phyloP scores from a whole-genome alignment of 164 flowering plant genomes.

The Buxus sempervirens region DNA sequence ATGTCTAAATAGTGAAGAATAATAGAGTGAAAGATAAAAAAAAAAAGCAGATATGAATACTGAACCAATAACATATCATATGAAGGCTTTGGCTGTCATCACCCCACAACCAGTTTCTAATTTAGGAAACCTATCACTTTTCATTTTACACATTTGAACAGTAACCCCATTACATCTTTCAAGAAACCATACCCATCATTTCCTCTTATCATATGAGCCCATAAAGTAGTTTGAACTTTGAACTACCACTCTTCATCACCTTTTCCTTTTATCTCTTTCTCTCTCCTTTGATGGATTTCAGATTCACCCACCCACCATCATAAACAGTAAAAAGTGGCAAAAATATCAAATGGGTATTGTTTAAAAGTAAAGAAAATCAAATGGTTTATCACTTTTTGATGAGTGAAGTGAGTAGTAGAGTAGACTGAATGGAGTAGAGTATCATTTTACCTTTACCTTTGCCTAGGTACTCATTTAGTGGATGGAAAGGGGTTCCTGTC shows the following conservation, averaged over 20 bases:
- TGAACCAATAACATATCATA: conserved; percentile 9
- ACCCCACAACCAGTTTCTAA: conserved; percentile 9
- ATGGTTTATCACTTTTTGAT: not conserved
- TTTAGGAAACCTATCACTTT: conserved; percentile 6
- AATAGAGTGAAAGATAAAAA: too few relatives aligned
- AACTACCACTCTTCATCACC: not conserved
- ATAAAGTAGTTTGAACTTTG: conserved; percentile 10
- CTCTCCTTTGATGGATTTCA: not conserved
- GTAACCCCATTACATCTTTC: conserved; percentile 14
- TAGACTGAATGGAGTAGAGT: conserved; percentile 14
- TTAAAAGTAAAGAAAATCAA: conserved; percentile 8
- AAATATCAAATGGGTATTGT: not conserved
- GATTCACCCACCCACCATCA: conserved; percentile 11
- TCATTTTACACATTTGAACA: not conserved
- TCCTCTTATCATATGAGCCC: conserved; percentile 23
- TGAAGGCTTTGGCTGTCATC: conserved; percentile 21
- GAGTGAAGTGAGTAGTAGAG: not conserved
- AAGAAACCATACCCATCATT: conserved; percentile 21
- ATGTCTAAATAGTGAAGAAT: too few relatives aligned
- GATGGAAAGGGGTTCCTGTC: conserved; percentile 37
- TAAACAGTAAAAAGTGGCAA: conserved; percentile 9
- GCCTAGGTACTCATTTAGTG: conserved; percentile 23
- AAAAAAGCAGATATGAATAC: too few relatives aligned
- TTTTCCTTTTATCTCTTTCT: not conserved
- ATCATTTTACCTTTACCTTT: conserved; percentile 13